These are phyloP conservation scores for Thymus mandschuricus DNA, from an alignment of 257 asterid species.

Conservation along the genomic window DNA sequence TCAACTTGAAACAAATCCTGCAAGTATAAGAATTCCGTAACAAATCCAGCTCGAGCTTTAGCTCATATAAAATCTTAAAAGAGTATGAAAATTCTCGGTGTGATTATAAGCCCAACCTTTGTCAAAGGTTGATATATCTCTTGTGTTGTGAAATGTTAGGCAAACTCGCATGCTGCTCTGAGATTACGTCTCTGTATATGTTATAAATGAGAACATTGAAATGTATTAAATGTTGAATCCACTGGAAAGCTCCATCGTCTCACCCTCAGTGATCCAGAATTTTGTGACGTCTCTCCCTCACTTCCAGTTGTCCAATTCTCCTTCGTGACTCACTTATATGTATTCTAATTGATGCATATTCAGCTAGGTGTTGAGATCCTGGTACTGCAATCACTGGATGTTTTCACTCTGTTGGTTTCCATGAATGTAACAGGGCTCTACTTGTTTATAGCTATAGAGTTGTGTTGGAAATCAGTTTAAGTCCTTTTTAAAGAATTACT, in stretches of 20 bases:
- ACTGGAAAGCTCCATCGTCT: not conserved
- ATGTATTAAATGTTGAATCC: not conserved
- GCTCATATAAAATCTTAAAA: too few species aligned
- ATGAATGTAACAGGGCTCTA: not conserved
- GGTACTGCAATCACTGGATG: not conserved
- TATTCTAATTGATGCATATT: not conserved
- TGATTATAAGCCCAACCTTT: not conserved
- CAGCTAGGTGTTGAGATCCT: not conserved
- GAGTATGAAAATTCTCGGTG: too few species aligned
- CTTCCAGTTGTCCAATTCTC: not conserved
- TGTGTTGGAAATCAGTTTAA: not conserved
- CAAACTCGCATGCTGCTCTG: too few species aligned
- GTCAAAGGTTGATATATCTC: not conserved
- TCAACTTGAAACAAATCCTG: not conserved
- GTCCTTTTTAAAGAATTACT: not conserved
- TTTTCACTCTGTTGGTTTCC: constrained; percentile 3
- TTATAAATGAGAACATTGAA: not conserved
- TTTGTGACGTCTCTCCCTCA: not conserved
- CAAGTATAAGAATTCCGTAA: not conserved
- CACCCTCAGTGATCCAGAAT: not conserved
- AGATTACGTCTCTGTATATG: not conserved
- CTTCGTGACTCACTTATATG: not conserved
- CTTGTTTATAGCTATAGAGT: not conserved
- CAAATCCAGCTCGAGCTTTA: not conserved
- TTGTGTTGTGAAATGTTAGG: not conserved